These are phyloP conservation scores for Fragilaria radians DNA, from an alignment of 108 stramenopile genomes.

Conservation along the genomic window DNA sequence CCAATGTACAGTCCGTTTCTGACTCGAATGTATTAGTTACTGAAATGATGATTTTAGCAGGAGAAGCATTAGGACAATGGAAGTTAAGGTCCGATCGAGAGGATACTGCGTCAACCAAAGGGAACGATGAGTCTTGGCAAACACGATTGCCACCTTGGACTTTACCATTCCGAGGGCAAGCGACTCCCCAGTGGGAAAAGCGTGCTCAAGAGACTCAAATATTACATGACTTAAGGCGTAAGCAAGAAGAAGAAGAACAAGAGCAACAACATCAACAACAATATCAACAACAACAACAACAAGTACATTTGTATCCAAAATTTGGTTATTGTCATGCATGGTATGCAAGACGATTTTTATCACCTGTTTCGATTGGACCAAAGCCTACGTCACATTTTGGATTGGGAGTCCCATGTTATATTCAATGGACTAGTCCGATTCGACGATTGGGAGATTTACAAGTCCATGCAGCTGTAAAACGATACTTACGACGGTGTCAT, in stretches of 20 bases:
- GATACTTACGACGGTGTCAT: constrained; percentile 56
- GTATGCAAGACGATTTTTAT: constrained; percentile 69
- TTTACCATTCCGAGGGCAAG: constrained; percentile 60
- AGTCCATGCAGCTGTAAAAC: constrained; percentile 62
- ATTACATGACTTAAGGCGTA: neutral
- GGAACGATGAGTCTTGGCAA: neutral
- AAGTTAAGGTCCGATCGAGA: constrained; percentile 22
- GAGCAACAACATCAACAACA: neutral
- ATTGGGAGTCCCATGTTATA: constrained; percentile 66
- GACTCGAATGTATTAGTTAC: constrained; percentile 55
- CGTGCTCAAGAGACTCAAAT: neutral
- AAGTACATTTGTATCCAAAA: constrained; percentile 37
- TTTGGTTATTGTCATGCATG: constrained; percentile 68
- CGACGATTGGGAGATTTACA: constrained; percentile 52
- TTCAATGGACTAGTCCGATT: constrained; percentile 81
- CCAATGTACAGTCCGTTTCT: constrained; percentile 19
- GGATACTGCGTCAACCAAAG: constrained; percentile 7
- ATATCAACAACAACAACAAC: too few relatives aligned
- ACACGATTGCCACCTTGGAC: constrained; percentile 14
- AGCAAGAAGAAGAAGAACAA: constrained; percentile 3
- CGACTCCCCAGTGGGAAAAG: constrained; percentile 20
- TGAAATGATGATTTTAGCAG: constrained; percentile 85
- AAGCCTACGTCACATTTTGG: constrained; percentile 53
- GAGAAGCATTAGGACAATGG: constrained; percentile 76
- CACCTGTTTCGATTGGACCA: constrained; percentile 43